These are phyloP conservation scores for Yamadazyma sp. DNA, from an alignment of 805 yeast genomes.

Conservation along the genomic window DNA sequence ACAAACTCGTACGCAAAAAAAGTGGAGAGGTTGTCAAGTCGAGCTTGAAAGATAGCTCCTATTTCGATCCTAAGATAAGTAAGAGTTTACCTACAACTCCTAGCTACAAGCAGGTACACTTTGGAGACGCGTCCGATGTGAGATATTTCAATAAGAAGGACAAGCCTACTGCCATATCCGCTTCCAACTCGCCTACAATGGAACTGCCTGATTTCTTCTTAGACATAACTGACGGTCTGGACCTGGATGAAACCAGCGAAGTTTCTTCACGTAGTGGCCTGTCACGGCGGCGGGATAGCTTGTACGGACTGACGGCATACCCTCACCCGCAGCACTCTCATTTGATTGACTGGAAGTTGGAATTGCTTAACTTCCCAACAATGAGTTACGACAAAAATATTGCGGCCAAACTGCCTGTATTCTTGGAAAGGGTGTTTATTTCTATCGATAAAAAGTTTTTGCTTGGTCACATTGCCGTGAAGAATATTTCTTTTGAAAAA, in stretches of 20 bases:
- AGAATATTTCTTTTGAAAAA: slow-evolving; percentile 70
- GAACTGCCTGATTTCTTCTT: slow-evolving; percentile 18
- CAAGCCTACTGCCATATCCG: slow-evolving; percentile 74
- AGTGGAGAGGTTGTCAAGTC: slow-evolving; percentile 86
- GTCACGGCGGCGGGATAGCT: background rate
- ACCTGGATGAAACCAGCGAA: slow-evolving; percentile 1
- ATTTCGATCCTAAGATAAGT: slow-evolving; percentile 26
- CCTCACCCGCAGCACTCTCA: slow-evolving; percentile 21
- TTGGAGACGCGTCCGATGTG: slow-evolving; percentile 59
- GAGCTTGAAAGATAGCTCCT: slow-evolving; percentile 54
- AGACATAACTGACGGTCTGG: slow-evolving; percentile 21
- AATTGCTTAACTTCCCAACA: slow-evolving; percentile 36
- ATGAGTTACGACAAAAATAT: slow-evolving; percentile 49
- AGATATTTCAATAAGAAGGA: slow-evolving; percentile 67
- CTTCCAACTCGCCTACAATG: slow-evolving; percentile 56
- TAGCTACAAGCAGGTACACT: slow-evolving; percentile 73
- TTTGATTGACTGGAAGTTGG: slow-evolving; percentile 45
- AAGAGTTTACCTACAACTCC: slow-evolving; percentile 50
- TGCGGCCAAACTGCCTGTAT: slow-evolving; percentile 43
- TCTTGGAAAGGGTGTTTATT: slow-evolving; percentile 63
- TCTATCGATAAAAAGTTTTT: slow-evolving; percentile 57
- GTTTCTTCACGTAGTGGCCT: background rate
- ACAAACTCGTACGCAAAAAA: slow-evolving; percentile 67
- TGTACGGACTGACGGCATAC: slow-evolving; percentile 18
- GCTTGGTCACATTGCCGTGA: slow-evolving; percentile 75